Evolutionary conservation across 164 flowering plant species (phyloP).

Genomic region (Vitis rotundifolia): DNA sequence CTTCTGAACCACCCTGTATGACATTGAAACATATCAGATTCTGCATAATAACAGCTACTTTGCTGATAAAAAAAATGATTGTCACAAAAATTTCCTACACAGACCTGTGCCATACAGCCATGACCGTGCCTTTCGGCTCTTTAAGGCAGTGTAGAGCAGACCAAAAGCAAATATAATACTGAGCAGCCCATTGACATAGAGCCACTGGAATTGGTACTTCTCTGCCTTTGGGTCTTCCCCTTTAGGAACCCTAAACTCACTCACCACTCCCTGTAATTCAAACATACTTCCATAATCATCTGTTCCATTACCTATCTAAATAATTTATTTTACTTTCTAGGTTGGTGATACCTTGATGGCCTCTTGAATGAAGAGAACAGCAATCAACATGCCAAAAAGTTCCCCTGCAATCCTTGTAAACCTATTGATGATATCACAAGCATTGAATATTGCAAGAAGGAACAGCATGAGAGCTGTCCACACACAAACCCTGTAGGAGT

Average conservation of each 20-base stretch:
- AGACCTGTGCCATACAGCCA: slow-evolving; percentile 59
- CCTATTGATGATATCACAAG: slow-evolving; percentile 40
- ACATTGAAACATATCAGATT: neutral
- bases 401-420: slow-evolving; percentile 63
- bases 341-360: slow-evolving; percentile 38
- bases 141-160: slow-evolving; percentile 39
- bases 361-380: slow-evolving; percentile 54
- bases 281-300: neutral
- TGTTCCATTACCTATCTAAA: neutral
- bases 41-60: too few species aligned
- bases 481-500: slow-evolving; percentile 47
- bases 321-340: too few species aligned
- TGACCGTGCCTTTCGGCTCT: slow-evolving; percentile 53
- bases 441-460: slow-evolving; percentile 54
- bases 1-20: slow-evolving; percentile 41
- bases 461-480: slow-evolving; percentile 56
- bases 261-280: slow-evolving; percentile 40
- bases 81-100: neutral
- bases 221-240: slow-evolving; percentile 21
- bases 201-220: slow-evolving; percentile 41
- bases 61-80: neutral
- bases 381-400: slow-evolving; percentile 59
- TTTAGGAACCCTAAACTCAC: slow-evolving; percentile 45
- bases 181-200: slow-evolving; percentile 47
- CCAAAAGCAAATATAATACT: slow-evolving; percentile 47